A percentile compares a stretch with the other conserved stretches of the same genome.
phyloP scores from a whole-genome alignment of 2,329 filamentous ascomycete species.

The Scytalidium lignicola region DNA sequence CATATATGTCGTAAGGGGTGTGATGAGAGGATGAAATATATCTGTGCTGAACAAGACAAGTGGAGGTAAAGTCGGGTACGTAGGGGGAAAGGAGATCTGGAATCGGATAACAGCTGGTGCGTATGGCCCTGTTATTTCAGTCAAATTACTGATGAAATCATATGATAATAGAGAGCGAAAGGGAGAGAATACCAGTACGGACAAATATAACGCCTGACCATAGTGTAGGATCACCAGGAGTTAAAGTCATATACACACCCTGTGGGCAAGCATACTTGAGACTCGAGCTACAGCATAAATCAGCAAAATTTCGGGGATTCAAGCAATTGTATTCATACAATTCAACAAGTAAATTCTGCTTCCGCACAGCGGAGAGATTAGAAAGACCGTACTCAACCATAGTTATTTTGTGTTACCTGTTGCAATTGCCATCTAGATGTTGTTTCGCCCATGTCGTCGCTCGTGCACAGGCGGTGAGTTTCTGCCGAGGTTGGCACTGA shows the following conservation, averaged over 20 bases:
- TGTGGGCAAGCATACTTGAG: conserved; percentile 78
- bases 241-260: conserved; percentile 81
- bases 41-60: conserved; percentile 86
- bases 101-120: conserved; percentile 82
- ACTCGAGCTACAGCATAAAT: conserved; percentile 55
- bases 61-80: conserved; percentile 75
- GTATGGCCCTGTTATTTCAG: conserved; percentile 66
- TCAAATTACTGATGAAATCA: background rate
- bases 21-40: conserved; percentile 90
- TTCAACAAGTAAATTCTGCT: conserved; percentile 27
- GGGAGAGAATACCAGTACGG: conserved; percentile 63
- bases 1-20: conserved; percentile 89
- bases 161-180: conserved; percentile 4
- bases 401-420: background rate
- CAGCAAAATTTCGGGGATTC: conserved; percentile 4
- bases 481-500: background rate
- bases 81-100: conserved; percentile 78
- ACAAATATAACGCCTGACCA: conserved; percentile 94
- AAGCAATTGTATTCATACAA: conserved; percentile 17
- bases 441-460: background rate
- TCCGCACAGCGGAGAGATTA: conserved; percentile 24
- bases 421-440: background rate
- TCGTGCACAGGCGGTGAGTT: background rate
- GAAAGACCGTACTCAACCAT: conserved; percentile 21
- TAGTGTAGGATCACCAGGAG: conserved; percentile 71